These are phyloP conservation scores for Penicillium roqueforti DNA, from an alignment of 495 filamentous ascomycete genomes.

Conservation along the genomic window DNA sequence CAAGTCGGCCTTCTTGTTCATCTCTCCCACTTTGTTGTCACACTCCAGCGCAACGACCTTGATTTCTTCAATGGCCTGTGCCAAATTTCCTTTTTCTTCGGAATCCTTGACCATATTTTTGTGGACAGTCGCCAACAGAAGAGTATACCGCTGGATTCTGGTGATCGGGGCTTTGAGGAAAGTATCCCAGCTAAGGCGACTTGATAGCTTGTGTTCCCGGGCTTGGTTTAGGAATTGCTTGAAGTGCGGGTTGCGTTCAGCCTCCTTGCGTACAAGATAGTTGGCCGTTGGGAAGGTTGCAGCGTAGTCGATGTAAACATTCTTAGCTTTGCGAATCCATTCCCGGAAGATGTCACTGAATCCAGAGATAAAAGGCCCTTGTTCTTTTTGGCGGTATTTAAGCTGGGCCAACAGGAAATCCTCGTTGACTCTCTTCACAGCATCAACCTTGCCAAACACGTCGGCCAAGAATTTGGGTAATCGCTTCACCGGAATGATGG, in stretches of 20 bases:
- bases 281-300: slow-evolving; percentile 79
- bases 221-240: slow-evolving; percentile 76
- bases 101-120: slow-evolving; percentile 78
- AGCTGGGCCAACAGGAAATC: slow-evolving; percentile 92
- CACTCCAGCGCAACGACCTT: slow-evolving; percentile 88
- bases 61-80: slow-evolving; percentile 90
- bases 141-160: slow-evolving; percentile 81
- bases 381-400: slow-evolving; percentile 95
- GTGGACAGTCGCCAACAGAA: slow-evolving; percentile 77
- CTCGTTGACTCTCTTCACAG: slow-evolving; percentile 86
- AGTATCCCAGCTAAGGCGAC: slow-evolving; percentile 86
- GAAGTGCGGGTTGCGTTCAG: slow-evolving; percentile 81
- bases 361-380: slow-evolving; percentile 88
- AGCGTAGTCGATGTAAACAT: slow-evolving; percentile 88
- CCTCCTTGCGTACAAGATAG: slow-evolving; percentile 79
- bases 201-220: slow-evolving; percentile 73
- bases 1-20: slow-evolving; percentile 85
- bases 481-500: slow-evolving; percentile 72
- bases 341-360: slow-evolving; percentile 98
- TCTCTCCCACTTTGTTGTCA: slow-evolving; percentile 90
- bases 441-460: slow-evolving; percentile 88
- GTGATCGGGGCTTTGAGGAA: slow-evolving; percentile 94
- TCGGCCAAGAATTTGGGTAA: slow-evolving; percentile 71
- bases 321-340: slow-evolving; percentile 93
- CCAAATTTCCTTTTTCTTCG: slow-evolving; percentile 86